Evolutionary conservation across 371 early-diverging fungal species (phyloP).

Genomic region (Amoeboaphelidium occidentale): DNA sequence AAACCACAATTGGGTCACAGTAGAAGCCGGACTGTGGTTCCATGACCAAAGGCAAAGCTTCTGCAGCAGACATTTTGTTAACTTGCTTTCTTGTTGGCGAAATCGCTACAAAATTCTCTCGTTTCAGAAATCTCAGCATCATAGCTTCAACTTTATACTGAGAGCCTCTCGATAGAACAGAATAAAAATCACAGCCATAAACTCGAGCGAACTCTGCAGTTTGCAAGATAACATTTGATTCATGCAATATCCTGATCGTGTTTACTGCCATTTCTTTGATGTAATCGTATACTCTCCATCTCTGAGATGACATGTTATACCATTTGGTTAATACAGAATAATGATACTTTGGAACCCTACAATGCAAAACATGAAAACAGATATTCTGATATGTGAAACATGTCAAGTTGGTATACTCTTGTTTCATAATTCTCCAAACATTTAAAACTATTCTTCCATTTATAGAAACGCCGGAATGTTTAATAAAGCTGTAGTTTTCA

Average conservation of each 20-base stretch:
- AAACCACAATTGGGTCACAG: slow-evolving; percentile 47
- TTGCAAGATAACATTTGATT: slow-evolving; percentile 32
- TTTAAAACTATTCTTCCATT: slow-evolving; percentile 60
- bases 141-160: slow-evolving; percentile 71
- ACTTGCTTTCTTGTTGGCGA: slow-evolving; percentile 28
- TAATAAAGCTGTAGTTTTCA: slow-evolving; percentile 29
- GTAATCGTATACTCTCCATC: slow-evolving; percentile 32
- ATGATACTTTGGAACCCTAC: slow-evolving; percentile 33
- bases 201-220: slow-evolving; percentile 61
- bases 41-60: slow-evolving; percentile 59
- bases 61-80: slow-evolving; percentile 29
- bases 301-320: slow-evolving; percentile 23
- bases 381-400: slow-evolving; percentile 50
- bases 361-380: slow-evolving; percentile 35
- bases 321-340: slow-evolving; percentile 29
- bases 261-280: slow-evolving; percentile 38
- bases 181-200: slow-evolving; percentile 61
- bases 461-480: slow-evolving; percentile 29
- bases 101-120: slow-evolving; percentile 26
- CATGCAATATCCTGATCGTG: slow-evolving; percentile 37
- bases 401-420: slow-evolving; percentile 38
- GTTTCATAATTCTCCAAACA: slow-evolving; percentile 54
- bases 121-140: slow-evolving; percentile 55
- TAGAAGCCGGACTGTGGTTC: slow-evolving; percentile 62
- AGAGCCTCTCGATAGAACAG: slow-evolving; percentile 62